Conservation (phyloP, 176 grass and related monocot species). For the Avena sativa region DNA sequence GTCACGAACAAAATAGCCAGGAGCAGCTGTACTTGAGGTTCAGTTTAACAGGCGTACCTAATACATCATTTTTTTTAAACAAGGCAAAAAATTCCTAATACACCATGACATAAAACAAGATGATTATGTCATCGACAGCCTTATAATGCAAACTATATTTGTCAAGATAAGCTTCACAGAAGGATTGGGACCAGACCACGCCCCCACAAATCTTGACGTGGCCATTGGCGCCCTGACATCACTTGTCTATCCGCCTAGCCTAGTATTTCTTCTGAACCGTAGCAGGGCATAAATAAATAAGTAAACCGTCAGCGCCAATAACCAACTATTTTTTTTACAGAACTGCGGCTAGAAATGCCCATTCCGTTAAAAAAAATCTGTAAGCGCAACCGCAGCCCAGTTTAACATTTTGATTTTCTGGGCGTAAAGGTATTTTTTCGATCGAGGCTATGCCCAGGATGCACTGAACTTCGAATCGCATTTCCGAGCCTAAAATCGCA, state of each 20-base stretch:
- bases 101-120: background rate
- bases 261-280: background rate
- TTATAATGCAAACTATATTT: slow-evolving; percentile 10
- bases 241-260: slow-evolving; percentile 33
- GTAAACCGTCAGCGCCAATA: background rate
- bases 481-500: slow-evolving; percentile 1
- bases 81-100: too few relatives aligned
- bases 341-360: background rate
- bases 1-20: background rate
- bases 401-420: too few relatives aligned
- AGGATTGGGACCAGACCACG: background rate
- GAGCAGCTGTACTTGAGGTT: background rate
- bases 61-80: too few relatives aligned
- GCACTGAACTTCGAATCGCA: background rate
- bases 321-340: background rate
- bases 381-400: background rate
- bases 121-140: background rate
- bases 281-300: too few relatives aligned
- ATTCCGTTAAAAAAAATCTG: background rate
- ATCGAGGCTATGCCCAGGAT: background rate
- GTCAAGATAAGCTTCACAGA: slow-evolving; percentile 23
- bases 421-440: background rate
- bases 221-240: slow-evolving; percentile 29
- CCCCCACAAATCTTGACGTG: slow-evolving; percentile 24
- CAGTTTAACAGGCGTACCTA: background rate